Base-by-base conservation (phyloP, 2,329 filamentous ascomycete genomes). In the Anisogramma anomala region DNA sequence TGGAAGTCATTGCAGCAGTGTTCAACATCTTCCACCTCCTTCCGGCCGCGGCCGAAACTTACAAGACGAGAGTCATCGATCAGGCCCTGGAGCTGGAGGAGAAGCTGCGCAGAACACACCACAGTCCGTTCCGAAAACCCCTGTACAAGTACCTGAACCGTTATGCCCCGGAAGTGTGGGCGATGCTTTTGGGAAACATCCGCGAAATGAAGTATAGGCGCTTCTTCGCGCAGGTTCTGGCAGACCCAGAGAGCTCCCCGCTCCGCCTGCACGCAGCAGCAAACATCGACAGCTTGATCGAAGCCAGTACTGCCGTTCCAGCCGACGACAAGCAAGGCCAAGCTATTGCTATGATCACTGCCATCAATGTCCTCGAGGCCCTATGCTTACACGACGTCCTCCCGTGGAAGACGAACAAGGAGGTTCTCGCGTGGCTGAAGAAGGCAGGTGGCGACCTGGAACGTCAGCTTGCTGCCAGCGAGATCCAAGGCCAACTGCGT, bases 1-100 rank as follows among this genome's bases (percentile, higher is more conserved):
- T 98, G 82, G 94, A 91, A 63, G 83, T 96, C 34, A 86, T 96
- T 27, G 84, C 87, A 3, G 85, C 89, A 0, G 93, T 96, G 40
- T 82, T 98, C 58, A 91, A 94, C 55, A 89, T 98, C 42, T 98
- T 98, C 59, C 88, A 96, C 57, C 72, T 98, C n/a, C 70, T 99
- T 4, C 91, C 93, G 0, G 74, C 85, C 0, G 86, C 86, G 8
- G 93, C 93, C 2, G 84, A 88, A 46, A 79, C 81, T 13, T 98
- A 98, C 58, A 87, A 96, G 60, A 85, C 88, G 46, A 77, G 84
- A 22, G 73, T 98, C 32, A 85, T 96, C 36, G 83, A 94, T 50
- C 84, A 83, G 38, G 85, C 94, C n/a, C 68, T 98, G 42, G 82
- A 87, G 31, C 69, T 99, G 0, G 91, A 99, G 59, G 76, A 82